Evolutionary conservation across 1,139 yeast species (phyloP).

Genomic region (Yamadazyma mexicana): DNA sequence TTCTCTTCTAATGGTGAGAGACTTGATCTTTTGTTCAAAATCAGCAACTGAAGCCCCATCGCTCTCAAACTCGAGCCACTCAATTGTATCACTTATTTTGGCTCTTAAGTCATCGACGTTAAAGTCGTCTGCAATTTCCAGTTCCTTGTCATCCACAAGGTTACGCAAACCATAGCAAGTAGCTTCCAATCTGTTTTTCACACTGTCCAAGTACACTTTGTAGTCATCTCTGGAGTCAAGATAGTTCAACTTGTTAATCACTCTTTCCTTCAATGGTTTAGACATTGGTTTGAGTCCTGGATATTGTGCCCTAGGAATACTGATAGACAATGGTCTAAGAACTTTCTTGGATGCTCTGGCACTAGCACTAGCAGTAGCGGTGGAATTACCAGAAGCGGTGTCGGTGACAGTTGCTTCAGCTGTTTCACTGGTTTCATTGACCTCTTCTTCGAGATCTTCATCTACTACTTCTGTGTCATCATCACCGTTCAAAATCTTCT

Average conservation of each 20-base stretch:
- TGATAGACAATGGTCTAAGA: slow-evolving; percentile 20
- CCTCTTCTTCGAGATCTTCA: slow-evolving; percentile 13
- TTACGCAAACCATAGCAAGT: slow-evolving; percentile 58
- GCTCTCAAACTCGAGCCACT: slow-evolving; percentile 80
- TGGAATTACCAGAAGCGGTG: too few species aligned
- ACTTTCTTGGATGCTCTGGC: slow-evolving; percentile 18
- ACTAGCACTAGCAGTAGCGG: slow-evolving; percentile 13
- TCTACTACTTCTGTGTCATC: slow-evolving; percentile 16
- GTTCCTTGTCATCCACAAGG: slow-evolving; percentile 50
- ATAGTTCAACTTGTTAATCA: slow-evolving; percentile 27
- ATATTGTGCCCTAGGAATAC: slow-evolving; percentile 32
- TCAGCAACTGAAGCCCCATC: slow-evolving; percentile 52
- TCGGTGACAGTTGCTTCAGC: slow-evolving; percentile 13
- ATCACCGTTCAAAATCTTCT: slow-evolving; percentile 26
- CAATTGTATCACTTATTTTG: slow-evolving; percentile 52
- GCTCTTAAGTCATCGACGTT: slow-evolving; percentile 26
- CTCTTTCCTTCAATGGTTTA: slow-evolving; percentile 34
- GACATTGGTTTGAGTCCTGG: slow-evolving; percentile 49
- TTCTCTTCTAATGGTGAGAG: slow-evolving; percentile 20
- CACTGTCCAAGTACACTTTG: slow-evolving; percentile 46
- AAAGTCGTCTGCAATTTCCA: slow-evolving; percentile 33
- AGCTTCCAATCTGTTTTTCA: slow-evolving; percentile 57
- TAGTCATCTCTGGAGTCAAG: slow-evolving; percentile 47
- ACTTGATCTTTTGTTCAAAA: slow-evolving; percentile 27
- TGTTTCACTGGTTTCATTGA: slow-evolving; percentile 7